A percentile compares a stretch with the other conserved stretches of the same genome.
These are phyloP conservation scores for Amborella trichopoda DNA, from an alignment of 164 flowering plant genomes.

Conservation along the genomic window DNA sequence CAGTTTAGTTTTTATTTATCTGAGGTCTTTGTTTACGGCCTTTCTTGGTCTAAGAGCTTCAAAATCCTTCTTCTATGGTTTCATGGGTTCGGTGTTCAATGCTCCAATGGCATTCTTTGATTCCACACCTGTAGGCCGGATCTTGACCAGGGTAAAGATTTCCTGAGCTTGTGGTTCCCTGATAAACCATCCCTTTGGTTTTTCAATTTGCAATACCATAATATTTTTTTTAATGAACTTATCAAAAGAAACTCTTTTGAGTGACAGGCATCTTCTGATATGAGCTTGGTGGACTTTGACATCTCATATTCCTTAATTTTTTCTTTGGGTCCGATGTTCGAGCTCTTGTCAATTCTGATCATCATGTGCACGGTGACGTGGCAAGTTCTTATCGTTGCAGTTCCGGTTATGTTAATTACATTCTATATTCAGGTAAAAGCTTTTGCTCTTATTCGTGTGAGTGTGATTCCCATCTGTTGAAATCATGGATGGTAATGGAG, in stretches of 20 bases:
- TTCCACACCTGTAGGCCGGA: slow-evolving; percentile 83
- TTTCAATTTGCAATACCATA: too few relatives aligned
- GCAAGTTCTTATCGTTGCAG: slow-evolving; percentile 70
- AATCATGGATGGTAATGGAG: too few relatives aligned
- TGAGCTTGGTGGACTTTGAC: slow-evolving; percentile 64
- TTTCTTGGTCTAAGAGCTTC: slow-evolving; percentile 67
- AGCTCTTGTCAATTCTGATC: slow-evolving; percentile 25
- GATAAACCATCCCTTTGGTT: too few relatives aligned
- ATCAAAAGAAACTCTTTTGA: too few relatives aligned
- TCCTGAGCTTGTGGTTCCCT: too few relatives aligned
- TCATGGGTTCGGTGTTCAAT: slow-evolving; percentile 48
- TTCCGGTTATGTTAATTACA: slow-evolving; percentile 28
- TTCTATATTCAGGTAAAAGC: slow-evolving; percentile 56
- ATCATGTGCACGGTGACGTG: slow-evolving; percentile 79
- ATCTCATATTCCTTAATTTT: slow-evolving; percentile 44
- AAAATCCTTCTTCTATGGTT: slow-evolving; percentile 50
- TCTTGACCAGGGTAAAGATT: slow-evolving; percentile 70
- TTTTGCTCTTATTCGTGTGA: too few relatives aligned
- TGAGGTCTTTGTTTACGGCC: slow-evolving; percentile 42
- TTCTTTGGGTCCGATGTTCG: slow-evolving; percentile 24
- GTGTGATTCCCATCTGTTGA: too few relatives aligned
- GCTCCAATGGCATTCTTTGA: slow-evolving; percentile 94
- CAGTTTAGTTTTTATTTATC: slow-evolving; percentile 40
- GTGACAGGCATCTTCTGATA: slow-evolving; percentile 88
- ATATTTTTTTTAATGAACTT: too few relatives aligned